Base-by-base conservation (phyloP, 2,329 filamentous ascomycete genomes). In the Torrubiella hemipterigena region DNA sequence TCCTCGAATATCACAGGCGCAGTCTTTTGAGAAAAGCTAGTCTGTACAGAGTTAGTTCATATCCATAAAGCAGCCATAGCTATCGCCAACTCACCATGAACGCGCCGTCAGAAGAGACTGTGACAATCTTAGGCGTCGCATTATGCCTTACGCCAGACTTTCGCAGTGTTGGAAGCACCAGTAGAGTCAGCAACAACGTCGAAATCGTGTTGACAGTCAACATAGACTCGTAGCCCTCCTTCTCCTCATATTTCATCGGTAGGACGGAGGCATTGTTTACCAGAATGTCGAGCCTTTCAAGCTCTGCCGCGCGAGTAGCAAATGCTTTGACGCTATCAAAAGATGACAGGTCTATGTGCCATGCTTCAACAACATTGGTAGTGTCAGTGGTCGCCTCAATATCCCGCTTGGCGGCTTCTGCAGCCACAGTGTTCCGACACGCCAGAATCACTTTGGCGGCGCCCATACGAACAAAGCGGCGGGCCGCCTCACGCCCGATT, bases 131-230 rank as follows among this genome's bases (percentile, higher is more conserved):
- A 11, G 61, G 56, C 29, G 38, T 42, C 6, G 50, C 35, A 11
- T 56, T 56, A 31, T 47, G 44, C 32, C 38, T 42, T 4, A 31
- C 42, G 2, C 54, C 55, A 7, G 56, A 57, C 10, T 44, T 44
- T 14, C 52, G 50, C 40, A 70, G 38, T 16, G 45, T 40, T 2
- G 65, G 64, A 14, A 70, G 42, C 14, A 66, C 38, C 30, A 58
- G 22, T 11, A 24, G 12, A 5, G 6, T 24, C 6, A 24, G 10
- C 6, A n/a, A 24, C 12, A 24, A 24, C 22, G 22, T 67, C 4
- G 53, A 54, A 21, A 69, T 46, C 13, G 67, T 57, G 40, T 69
- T 69, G 27, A 67, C 54, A 4, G 57, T 59, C 29, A 67, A 42
- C 17, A 49, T 57, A 11, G 42, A 41, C 43, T 68, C 64, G 32